These are phyloP conservation scores for Gossypium lobatum DNA, from an alignment of 441 rosid genomes.

Conservation along the genomic window DNA sequence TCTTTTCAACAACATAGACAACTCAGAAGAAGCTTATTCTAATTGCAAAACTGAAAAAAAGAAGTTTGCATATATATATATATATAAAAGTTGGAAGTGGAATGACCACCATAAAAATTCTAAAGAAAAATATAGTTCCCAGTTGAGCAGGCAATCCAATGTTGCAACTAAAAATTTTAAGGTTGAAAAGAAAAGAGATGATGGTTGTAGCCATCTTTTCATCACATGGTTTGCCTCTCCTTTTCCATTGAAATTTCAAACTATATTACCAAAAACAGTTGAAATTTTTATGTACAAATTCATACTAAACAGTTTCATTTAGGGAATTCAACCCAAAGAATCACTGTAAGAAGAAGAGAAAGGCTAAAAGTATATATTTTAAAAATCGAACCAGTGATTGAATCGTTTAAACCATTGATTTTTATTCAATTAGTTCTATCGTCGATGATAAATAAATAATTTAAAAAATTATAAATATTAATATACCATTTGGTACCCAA, in stretches of 20 bases:
- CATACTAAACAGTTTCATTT: not conserved
- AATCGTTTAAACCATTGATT: too few species aligned
- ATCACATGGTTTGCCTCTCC: not conserved
- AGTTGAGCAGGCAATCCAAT: not conserved
- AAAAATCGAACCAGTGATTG: too few species aligned
- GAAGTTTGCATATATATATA: too few species aligned
- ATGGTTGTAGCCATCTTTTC: not conserved
- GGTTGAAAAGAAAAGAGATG: not conserved
- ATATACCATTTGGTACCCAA: too few species aligned
- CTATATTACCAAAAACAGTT: not conserved
- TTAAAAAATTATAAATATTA: too few species aligned
- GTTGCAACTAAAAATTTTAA: not conserved
- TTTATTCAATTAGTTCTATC: too few species aligned
- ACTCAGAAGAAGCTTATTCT: too few species aligned
- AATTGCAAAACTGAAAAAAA: too few species aligned
- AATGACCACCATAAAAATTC: not conserved
- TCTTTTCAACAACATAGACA: too few species aligned
- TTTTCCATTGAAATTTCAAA: not conserved
- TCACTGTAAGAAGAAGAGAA: too few species aligned
- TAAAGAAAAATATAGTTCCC: not conserved
- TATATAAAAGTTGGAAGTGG: not conserved
- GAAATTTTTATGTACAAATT: too few species aligned
- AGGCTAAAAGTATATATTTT: not conserved
- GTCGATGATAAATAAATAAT: too few species aligned
- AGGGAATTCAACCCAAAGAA: not conserved